Conservation (phyloP, 2,329 filamentous ascomycete genomes). For the Pseudogymnoascus sp. region DNA sequence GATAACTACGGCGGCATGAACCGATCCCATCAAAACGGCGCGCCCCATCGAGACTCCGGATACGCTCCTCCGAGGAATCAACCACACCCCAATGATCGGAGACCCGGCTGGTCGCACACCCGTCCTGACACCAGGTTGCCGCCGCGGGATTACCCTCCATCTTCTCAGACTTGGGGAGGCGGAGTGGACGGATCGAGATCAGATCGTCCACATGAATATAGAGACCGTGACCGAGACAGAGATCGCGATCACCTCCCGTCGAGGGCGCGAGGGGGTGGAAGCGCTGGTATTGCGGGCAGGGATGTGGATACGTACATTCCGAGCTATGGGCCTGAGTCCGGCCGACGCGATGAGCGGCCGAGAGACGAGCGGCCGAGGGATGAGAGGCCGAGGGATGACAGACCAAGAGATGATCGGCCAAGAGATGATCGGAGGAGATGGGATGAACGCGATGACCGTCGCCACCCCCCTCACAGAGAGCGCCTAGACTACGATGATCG, state of each 20-base stretch:
- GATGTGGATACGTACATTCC: slow-evolving; percentile 45
- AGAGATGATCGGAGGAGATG: slow-evolving; percentile 29
- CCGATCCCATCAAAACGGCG: slow-evolving; percentile 24
- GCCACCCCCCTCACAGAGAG: slow-evolving; percentile 32
- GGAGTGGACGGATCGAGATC: slow-evolving; percentile 20
- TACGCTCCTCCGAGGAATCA: slow-evolving; percentile 12
- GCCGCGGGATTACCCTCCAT: slow-evolving; percentile 18
- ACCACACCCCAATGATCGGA: slow-evolving; percentile 23
- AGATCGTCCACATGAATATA: slow-evolving; percentile 33
- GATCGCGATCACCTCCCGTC: slow-evolving; percentile 22
- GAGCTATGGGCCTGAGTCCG: slow-evolving; percentile 35
- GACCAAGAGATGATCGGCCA: slow-evolving; percentile 20
- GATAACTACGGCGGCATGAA: slow-evolving; percentile 21
- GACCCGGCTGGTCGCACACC: slow-evolving; percentile 27
- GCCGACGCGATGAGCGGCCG: slow-evolving; percentile 20
- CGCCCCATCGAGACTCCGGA: slow-evolving; percentile 20
- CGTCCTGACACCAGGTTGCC: slow-evolving; percentile 25
- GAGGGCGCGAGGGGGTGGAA: slow-evolving; percentile 14
- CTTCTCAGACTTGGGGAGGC: neutral
- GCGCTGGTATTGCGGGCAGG: slow-evolving; percentile 21
- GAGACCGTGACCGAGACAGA: slow-evolving; percentile 34
- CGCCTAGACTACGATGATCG: slow-evolving; percentile 30
- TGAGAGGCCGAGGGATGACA: slow-evolving; percentile 33
- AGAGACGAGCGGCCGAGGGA: slow-evolving; percentile 27
- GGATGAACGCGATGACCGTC: slow-evolving; percentile 32